Conservation (phyloP, 75 land plant genomes). For the Cryptomeria japonica region DNA sequence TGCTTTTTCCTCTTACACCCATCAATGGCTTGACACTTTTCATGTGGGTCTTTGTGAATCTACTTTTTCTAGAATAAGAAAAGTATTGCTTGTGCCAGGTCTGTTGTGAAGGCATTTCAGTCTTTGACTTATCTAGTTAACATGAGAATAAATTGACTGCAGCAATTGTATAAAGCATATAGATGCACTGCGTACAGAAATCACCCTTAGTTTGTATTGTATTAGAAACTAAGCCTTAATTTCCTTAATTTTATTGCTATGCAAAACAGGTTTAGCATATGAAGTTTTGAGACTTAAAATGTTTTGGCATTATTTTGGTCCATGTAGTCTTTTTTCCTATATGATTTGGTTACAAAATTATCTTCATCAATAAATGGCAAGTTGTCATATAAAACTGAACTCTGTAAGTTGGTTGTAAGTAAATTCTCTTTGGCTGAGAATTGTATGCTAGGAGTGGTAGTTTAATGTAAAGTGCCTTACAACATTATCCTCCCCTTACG, state of each 20-base stretch:
- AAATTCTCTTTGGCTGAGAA: background rate
- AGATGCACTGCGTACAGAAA: background rate
- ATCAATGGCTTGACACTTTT: background rate
- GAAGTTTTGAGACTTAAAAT: too few relatives aligned
- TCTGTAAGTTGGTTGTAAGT: background rate
- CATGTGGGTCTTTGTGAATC: background rate
- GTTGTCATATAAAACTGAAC: background rate
- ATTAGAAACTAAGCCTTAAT: background rate
- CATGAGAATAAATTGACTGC: too few relatives aligned
- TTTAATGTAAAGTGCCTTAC: background rate
- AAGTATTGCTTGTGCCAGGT: background rate
- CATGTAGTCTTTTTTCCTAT: background rate
- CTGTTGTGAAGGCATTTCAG: background rate
- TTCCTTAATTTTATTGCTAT: too few relatives aligned
- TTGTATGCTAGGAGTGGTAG: background rate
- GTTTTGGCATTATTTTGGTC: too few relatives aligned
- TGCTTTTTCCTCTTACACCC: background rate
- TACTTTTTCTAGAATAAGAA: background rate
- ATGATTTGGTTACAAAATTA: background rate
- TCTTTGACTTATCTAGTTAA: too few relatives aligned
- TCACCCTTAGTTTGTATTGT: background rate
- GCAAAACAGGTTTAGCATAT: too few relatives aligned
- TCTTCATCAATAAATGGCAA: too few relatives aligned
- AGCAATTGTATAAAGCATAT: too few relatives aligned
- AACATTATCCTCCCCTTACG: too few relatives aligned